Percentiles rank a stretch among this genome's conserved stretches.
phyloP scores from a whole-genome alignment of 768 basidiomycete genomes.

The Leucocoprinus leucothites region DNA sequence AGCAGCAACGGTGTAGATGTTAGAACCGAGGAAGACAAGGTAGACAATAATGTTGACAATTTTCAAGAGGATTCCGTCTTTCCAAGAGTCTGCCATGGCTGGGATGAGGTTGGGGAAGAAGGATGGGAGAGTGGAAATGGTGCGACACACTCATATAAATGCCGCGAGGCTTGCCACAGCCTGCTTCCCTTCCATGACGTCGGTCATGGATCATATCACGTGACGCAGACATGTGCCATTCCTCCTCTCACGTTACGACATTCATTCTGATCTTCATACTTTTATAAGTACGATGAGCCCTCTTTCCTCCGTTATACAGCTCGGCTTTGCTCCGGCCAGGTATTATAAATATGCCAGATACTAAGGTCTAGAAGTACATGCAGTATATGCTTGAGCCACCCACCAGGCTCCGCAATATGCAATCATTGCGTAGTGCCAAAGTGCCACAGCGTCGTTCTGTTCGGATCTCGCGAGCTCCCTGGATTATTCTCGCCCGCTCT shows the following conservation, averaged over 20 bases:
- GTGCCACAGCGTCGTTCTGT: neutral
- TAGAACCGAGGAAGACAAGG: conserved; percentile 84
- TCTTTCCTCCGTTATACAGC: no score
- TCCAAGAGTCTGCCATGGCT: conserved; percentile 65
- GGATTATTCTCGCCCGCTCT: neutral
- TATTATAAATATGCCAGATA: no score
- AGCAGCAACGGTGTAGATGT: conserved; percentile 81
- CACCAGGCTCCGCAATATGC: neutral
- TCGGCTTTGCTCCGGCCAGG: no score
- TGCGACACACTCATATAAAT: conserved; percentile 18
- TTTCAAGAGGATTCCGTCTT: conserved; percentile 81
- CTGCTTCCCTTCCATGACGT: conserved; percentile 16
- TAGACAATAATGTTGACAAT: conserved; percentile 82
- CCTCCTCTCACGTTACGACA: no score
- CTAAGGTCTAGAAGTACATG: neutral
- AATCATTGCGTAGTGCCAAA: neutral
- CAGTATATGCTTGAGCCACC: no score
- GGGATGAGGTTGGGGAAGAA: conserved; percentile 15
- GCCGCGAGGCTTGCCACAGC: conserved; percentile 8
- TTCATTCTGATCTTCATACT: no score
- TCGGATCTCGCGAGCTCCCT: conserved; percentile 2
- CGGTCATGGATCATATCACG: conserved; percentile 6
- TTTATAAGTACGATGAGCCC: no score
- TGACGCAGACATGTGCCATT: conserved; percentile 5
- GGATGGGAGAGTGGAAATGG: neutral